These are phyloP conservation scores for Bidens hawaiensis DNA, from an alignment of 140 eudicot genomes.

Conservation along the genomic window DNA sequence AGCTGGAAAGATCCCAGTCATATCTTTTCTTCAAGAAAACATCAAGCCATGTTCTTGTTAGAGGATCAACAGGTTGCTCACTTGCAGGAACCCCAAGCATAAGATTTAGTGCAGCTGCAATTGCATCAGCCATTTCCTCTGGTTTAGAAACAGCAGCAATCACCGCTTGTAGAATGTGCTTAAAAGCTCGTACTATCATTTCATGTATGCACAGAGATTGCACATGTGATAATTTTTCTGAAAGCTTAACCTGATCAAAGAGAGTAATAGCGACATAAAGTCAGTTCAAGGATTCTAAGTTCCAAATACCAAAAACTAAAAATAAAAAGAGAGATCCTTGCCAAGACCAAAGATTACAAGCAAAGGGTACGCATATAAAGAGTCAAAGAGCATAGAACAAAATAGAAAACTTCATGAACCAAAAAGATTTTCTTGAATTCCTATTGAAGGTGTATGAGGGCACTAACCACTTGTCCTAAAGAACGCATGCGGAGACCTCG, in stretches of 20 bases:
- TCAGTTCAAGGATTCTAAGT: background rate
- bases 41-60: conserved; percentile 86
- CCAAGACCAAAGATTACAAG: conserved; percentile 7
- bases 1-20: conserved; percentile 83
- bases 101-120: conserved; percentile 83
- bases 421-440: background rate
- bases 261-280: conserved; percentile 18
- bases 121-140: conserved; percentile 65
- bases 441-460: conserved; percentile 17
- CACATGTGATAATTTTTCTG: conserved; percentile 95
- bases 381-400: background rate
- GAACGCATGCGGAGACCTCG: conserved; percentile 99
- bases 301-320: background rate
- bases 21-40: conserved; percentile 76
- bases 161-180: conserved; percentile 94
- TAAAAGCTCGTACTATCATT: conserved; percentile 96
- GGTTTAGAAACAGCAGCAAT: conserved; percentile 69
- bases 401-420: background rate
- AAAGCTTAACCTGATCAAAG: conserved; percentile 77
- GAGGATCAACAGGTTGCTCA: conserved; percentile 48
- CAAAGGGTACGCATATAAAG: conserved; percentile 10
- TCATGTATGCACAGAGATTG: conserved; percentile 98
- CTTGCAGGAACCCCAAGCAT: conserved; percentile 87
- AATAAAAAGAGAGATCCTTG: background rate
- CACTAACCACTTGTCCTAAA: conserved; percentile 94